Base-by-base conservation (phyloP, 2,329 filamentous ascomycete species). In the Beauveria rudraprayagi region DNA sequence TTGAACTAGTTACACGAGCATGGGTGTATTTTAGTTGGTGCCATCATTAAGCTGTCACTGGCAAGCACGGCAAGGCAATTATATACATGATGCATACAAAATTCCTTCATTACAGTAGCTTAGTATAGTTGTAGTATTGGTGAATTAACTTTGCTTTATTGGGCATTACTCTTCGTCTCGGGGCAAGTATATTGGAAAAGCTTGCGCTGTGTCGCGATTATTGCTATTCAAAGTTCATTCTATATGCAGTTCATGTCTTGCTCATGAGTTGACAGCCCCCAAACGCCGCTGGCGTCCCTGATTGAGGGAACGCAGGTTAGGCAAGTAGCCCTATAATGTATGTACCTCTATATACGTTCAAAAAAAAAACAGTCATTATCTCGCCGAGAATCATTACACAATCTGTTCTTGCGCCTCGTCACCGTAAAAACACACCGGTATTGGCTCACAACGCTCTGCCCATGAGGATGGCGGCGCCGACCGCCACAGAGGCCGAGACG, bases 401-500 rank as follows among this genome's bases (percentile, higher is more conserved):
- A 19, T 48, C 14, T n/a, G 10, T 40, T 3, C 8, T 14, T 14
- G 9, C 26, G 17, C 10, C 34, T 17, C 28, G 16, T 26, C 9
- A 19, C 11, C 19, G 37, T 40, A 8, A 22, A 8, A 30, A 3
- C 14, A 56, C 2, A 8, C 41, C 28, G 4, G 14, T 37, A 2
- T 28, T 37, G 46, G n/a, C 14, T 51, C 50, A 62, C 28, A 44
- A 57, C 16, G 64, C 51, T 53, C 52, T 63, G 60, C 54, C 53
- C 48, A 61, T 41, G 61, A 73, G 65, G 9, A 62, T 41, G 55
- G 54, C 61, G 4, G 43, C 41, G 37, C 59, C 59, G 14, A 52
- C 69, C n/a, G 64, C 66, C 1, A 69, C 57, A 57, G 74, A 64
- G 24, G 69, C 68, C 17, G 64, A 48, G 56, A 70, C 59, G 55